Conservation (phyloP, 768 basidiomycete species). For the Hygrocybe coccinea region DNA sequence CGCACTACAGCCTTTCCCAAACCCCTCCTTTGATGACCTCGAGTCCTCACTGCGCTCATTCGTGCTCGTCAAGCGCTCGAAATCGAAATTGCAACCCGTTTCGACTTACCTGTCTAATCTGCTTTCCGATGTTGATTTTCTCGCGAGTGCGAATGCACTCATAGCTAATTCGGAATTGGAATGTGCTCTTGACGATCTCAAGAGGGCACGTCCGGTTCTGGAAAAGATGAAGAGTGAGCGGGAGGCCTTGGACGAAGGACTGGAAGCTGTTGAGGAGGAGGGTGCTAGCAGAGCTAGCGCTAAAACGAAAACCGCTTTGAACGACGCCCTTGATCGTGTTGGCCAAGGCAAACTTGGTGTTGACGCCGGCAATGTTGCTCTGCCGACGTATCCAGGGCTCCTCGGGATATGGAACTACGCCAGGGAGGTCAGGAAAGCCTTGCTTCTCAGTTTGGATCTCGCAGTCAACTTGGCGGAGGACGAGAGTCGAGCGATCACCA, state of each 20-base stretch:
- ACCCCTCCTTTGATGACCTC: constrained; percentile 77
- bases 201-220: constrained; percentile 68
- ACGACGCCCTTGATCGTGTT: constrained; percentile 69
- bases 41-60: constrained; percentile 90
- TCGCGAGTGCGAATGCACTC: constrained; percentile 80
- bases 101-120: constrained; percentile 87
- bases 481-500: constrained; percentile 69
- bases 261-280: constrained; percentile 77
- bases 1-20: constrained; percentile 62
- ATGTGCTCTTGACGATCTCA: constrained; percentile 65
- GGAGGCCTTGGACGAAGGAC: constrained; percentile 70
- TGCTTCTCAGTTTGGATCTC: constrained; percentile 78
- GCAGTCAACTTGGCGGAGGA: constrained; percentile 78
- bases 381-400: constrained; percentile 83
- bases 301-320: constrained; percentile 56
- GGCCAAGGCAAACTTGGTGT: constrained; percentile 69
- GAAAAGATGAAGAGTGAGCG: constrained; percentile 79
- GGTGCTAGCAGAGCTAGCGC: constrained; percentile 50
- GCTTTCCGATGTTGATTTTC: constrained; percentile 83
- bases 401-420: constrained; percentile 83
- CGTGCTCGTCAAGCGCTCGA: constrained; percentile 91
- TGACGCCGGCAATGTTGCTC: constrained; percentile 37
- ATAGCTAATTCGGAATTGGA: constrained; percentile 78
- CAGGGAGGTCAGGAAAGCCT: constrained; percentile 64
- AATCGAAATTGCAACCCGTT: constrained; percentile 92